Conservation (phyloP, 2,329 filamentous ascomycete genomes). For the Colletotrichum sp. region DNA sequence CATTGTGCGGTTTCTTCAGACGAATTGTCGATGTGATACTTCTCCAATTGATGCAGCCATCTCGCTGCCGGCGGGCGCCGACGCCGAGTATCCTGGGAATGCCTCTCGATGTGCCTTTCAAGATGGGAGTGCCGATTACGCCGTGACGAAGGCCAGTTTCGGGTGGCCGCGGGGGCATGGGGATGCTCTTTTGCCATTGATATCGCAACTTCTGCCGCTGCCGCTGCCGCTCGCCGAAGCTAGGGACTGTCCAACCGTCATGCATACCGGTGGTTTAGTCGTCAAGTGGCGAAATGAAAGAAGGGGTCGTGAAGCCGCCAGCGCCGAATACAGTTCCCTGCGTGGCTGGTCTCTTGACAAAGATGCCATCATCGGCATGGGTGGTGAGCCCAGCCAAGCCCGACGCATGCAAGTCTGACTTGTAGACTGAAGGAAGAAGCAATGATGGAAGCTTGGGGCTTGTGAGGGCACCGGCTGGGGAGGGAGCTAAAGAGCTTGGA, state of each 20-base stretch:
- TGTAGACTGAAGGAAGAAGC: background rate
- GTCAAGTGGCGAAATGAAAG: background rate
- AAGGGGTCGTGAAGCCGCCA: background rate
- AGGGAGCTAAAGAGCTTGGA: slow-evolving; percentile 7
- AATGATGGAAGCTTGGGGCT: slow-evolving; percentile 5
- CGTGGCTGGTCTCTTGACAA: background rate
- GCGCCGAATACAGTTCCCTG: background rate
- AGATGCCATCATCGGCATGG: background rate
- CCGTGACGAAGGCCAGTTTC: background rate
- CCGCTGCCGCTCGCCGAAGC: background rate
- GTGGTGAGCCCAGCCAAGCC: background rate
- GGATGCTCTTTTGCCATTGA: background rate
- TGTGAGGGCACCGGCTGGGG: background rate
- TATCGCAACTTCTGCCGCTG: background rate
- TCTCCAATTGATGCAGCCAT: background rate
- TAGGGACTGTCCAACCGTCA: background rate
- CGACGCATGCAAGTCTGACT: background rate
- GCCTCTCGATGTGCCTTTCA: background rate
- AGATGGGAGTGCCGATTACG: background rate
- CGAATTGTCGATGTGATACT: background rate
- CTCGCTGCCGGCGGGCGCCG: background rate
- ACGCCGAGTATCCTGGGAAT: background rate
- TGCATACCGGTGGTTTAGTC: background rate
- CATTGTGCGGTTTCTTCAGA: background rate
- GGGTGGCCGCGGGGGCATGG: background rate